Base-by-base conservation (phyloP, 306 rosid species). In the Ormosia emarginata region DNA sequence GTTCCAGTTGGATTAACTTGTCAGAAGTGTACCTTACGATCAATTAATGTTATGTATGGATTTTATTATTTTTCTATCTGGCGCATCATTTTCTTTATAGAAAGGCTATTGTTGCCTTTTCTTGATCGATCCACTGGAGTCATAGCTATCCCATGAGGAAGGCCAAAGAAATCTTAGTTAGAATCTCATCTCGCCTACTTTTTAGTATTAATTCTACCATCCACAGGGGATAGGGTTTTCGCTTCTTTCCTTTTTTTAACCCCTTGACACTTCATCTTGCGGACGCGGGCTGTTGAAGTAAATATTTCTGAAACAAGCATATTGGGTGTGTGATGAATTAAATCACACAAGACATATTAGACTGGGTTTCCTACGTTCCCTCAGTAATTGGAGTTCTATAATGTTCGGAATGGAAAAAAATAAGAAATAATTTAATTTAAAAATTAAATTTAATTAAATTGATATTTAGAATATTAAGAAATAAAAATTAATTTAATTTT, bases 1-100 rank as follows among this genome's bases (percentile, higher is more conserved):
- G 46, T 47, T 75, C 24, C 34, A 12, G 61, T 18, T 53, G 57
- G 78, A 49, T 71, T 78, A 50, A 83, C 76, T 49, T 67, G 57
- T 71, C 4, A 40, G 65, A 10, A 69, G 36, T 75, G 79, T 75
- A 15, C 36, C 56, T n/a, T 53, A 32, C 62, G 53, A 67, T 72
- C 66, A 36, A 64, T 63, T 77, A 59, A 61, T 77, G 33, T 14
- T 39, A 39, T 50, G 68, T 49, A 7, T 64, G 80, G 66, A 80
- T 76, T 73, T 50, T 55, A 56, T 71, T 24, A 46, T 47, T 17
- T 43, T 71, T 30, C 67, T 46, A 2, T 17, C 40, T 6, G 7
- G 39, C 18, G n/a, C 17, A 3, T 66, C 52, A 49, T 64, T 79
- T 77, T 53, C 68, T 67, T 59, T 7, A 4, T 77, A 40, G 67